Conservation (phyloP, 2,329 filamentous ascomycete genomes). For the Thielaviopsis punctulata region DNA sequence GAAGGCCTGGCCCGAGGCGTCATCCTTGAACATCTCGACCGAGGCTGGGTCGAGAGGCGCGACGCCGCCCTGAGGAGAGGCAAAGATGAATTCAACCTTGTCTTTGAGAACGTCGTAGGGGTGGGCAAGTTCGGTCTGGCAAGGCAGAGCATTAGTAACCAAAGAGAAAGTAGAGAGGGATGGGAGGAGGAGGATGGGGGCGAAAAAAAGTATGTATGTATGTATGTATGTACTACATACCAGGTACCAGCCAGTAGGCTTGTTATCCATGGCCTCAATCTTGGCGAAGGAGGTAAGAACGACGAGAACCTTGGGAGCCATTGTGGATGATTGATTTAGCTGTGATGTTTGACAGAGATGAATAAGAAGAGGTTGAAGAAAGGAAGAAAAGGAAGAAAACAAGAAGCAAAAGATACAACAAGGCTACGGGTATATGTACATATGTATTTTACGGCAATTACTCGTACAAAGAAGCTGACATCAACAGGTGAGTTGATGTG, state of each 20-base stretch:
- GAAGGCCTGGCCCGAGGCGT: conserved; percentile 36
- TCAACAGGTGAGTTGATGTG: no score
- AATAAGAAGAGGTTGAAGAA: neutral
- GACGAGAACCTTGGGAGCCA: conserved; percentile 48
- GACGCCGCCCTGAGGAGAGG: conserved; percentile 44
- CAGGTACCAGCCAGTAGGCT: conserved; percentile 54
- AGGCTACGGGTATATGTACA: no score
- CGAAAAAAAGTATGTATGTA: no score
- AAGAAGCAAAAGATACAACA: no score
- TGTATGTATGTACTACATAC: conserved; percentile 27
- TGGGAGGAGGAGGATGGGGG: neutral
- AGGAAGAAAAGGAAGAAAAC: no score
- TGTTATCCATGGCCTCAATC: conserved; percentile 28
- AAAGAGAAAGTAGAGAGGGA: neutral
- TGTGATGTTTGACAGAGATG: neutral
- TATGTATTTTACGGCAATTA: no score
- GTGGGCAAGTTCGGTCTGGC: conserved; percentile 44
- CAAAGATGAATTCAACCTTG: conserved; percentile 37
- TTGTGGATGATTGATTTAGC: conserved; percentile 15
- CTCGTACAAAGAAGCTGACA: no score
- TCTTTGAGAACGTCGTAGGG: conserved; percentile 40
- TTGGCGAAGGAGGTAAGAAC: conserved; percentile 47
- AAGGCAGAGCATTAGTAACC: neutral
- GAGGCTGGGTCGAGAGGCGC: conserved; percentile 44
- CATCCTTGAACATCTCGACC: conserved; percentile 35